phyloP scores from a whole-genome alignment of 192 early-diverging fungal genomes.

The Coemansia asiatica region DNA sequence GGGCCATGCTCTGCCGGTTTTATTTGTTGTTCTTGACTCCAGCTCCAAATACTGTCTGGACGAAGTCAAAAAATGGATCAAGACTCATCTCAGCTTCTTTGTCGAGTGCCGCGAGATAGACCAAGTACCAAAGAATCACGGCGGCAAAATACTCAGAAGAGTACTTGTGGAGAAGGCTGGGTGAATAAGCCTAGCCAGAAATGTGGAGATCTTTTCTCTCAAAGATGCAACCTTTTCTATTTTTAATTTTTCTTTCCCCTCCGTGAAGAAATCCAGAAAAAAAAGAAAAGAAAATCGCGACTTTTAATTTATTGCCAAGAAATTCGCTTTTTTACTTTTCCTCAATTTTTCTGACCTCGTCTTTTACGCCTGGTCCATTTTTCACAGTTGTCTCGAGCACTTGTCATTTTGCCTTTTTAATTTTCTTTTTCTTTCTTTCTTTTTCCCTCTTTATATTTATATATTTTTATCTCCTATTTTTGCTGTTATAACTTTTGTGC shows the following conservation, averaged over 20 bases:
- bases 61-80: constrained; percentile 17
- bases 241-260: background rate
- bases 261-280: too few species aligned
- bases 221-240: background rate
- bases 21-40: constrained; percentile 15
- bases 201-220: background rate
- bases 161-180: background rate
- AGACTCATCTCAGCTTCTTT: background rate
- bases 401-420: background rate
- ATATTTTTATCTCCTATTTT: background rate
- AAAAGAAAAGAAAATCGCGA: background rate
- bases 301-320: too few species aligned
- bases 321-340: background rate
- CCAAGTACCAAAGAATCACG: constrained; percentile 19
- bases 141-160: constrained; percentile 27
- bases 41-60: background rate
- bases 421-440: background rate
- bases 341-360: background rate
- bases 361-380: background rate
- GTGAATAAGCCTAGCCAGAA: background rate
- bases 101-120: constrained; percentile 17
- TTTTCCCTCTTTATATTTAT: constrained; percentile 4
- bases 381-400: background rate
- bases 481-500: background rate
- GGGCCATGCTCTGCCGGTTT: constrained; percentile 12